Percentiles rank a stretch among this genome's conserved stretches.
Conservation (phyloP, 441 rosid species). For the Adansonia madagascariensis region DNA sequence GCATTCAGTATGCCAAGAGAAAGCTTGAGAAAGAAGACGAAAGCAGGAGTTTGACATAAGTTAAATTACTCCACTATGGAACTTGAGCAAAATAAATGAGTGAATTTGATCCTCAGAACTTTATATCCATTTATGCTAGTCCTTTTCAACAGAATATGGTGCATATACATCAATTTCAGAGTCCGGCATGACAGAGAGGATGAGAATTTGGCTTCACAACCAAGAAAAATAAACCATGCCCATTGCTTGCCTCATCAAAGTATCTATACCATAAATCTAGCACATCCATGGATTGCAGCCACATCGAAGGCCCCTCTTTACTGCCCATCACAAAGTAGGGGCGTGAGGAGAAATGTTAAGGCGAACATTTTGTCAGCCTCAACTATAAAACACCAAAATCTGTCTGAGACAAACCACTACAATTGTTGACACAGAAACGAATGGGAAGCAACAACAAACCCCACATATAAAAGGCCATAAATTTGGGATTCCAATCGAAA, state of each 20-base stretch:
- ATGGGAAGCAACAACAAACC: neutral
- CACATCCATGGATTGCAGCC: slow-evolving; percentile 10
- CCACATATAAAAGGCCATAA: neutral
- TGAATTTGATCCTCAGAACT: neutral
- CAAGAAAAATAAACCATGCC: slow-evolving; percentile 10
- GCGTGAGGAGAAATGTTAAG: neutral
- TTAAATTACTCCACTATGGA: neutral
- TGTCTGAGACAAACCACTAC: no score
- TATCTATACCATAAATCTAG: neutral
- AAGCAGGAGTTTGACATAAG: neutral
- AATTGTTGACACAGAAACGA: neutral
- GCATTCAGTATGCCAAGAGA: neutral
- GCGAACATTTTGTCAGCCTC: neutral
- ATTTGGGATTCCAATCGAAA: neutral
- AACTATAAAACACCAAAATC: neutral
- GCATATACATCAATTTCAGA: neutral
- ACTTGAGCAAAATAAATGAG: no score
- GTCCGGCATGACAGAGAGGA: neutral
- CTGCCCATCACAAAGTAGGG: neutral
- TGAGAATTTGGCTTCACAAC: neutral
- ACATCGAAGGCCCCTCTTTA: neutral
- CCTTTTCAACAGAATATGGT: slow-evolving; percentile 3
- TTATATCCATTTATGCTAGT: neutral
- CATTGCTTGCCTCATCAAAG: neutral
- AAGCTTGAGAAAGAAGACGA: neutral